Base-by-base conservation (phyloP, 805 yeast genomes). In the Starmerella stigmatis region DNA sequence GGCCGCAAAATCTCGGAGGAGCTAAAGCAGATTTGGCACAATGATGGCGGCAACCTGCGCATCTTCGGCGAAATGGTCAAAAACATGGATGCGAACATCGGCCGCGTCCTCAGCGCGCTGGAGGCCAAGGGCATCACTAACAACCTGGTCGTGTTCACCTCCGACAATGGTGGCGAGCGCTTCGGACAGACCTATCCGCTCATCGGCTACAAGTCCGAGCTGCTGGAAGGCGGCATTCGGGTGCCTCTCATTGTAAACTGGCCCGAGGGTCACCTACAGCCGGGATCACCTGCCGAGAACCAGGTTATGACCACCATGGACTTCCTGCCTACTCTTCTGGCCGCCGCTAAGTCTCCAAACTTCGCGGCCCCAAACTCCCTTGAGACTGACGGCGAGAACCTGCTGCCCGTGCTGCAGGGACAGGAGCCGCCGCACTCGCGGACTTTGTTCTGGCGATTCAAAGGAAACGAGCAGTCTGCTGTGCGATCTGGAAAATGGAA, bases 91-190 rank as follows among this genome's bases (percentile, higher is more conserved):
- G 55, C 56, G 29, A 68, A 75, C 45, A 60, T 76, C 27, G 82
- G 81, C 2, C 63, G 69, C 44, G 69, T 75, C 0, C 45, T 75
- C 4, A 60, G 66, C 5, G 58, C 64, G 17, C 59, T 76, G 21
- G 67, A 73, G 53, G 42, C 50, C 3, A 57, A 61, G 1, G 73
- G 67, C 11, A 57, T 68, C 22, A 79, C 75, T 32, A 72, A 76
- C 59, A 76, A 81, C 0, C 64, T 75, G 52, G 64, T 76, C n/a
- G 49, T 74, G 27, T 76, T 76, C 61, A 72, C 75, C 70, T 74
- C 79, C 3, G 81, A 76, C 58, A 76, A 76, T 57, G 81, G 81
- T 20, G 81, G 81, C 4, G 81, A 76, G 56, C 78, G 81, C 68
- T 60, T 73, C 41, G 63, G 73, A 60, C 79, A 75, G 51, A 79